Evolutionary conservation across 2,329 filamentous ascomycete species (phyloP), one percentile per base, ranked within the genome.

Genomic region (Neocatenulostroma microsporum): DNA sequence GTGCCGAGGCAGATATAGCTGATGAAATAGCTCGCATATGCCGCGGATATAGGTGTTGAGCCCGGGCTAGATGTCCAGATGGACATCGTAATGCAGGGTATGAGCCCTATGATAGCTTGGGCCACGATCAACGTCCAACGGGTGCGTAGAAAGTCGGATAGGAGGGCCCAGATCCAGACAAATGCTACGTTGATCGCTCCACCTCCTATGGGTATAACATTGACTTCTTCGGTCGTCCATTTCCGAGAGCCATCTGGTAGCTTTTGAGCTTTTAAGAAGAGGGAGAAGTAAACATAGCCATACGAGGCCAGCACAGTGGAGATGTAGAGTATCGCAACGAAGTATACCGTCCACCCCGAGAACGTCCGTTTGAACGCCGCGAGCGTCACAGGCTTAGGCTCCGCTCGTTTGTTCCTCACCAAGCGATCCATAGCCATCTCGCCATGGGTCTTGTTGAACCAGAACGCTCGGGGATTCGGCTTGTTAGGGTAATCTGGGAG

Each of bases 21-120:
- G 47, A 73, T 67, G 44, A 74, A 72, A 42, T 72, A 73, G 33
- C 64, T 64, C 3, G 68, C 67, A 43, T 74, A 74, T 1, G 68
- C 70, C 2, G 64, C 63, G 0, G 62, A 61, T 1, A 73, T 35
- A 0, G 67, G 57, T 1, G 68, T 63, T 1, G 56, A 51, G 2
- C 48, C 45, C 0, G 69, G 69, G 19, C 69, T 59, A 2, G 60
- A 50, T 0, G 70, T 73, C 70, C 70, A 73, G n/a, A 71, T 53
- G 15, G 62, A 69, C 68, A 74, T 55, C 3, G n/a, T n/a, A n/a
- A n/a, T n/a, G n/a, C n/a, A n/a, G n/a, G n/a, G n/a, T n/a, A n/a
- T n/a, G n/a, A 72, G 53, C 1, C 64, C 69, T 32, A 74, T 69
- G 2, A 63, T 34, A 10, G 57, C 64, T 53, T 74, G 70, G 2